Evolutionary conservation across 2,329 filamentous ascomycete species (phyloP).

Genomic region (Emmonsiellopsis sp.): DNA sequence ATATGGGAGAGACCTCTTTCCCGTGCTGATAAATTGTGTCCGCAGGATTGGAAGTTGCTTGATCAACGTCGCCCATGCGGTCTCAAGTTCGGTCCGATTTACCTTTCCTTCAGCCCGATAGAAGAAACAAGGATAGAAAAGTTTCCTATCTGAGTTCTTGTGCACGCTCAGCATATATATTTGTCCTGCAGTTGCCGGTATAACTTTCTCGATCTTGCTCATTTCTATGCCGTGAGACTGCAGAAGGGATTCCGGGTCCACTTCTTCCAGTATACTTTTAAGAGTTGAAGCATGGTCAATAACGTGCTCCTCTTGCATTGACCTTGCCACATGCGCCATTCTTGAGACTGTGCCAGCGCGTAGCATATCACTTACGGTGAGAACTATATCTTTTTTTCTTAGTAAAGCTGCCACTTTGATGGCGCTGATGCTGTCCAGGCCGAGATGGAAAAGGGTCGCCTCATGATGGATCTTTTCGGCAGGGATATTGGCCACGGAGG

Average conservation of each 20-base stretch:
- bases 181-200: constrained; percentile 70
- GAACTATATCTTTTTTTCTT: constrained; percentile 49
- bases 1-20: constrained; percentile 41
- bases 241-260: constrained; percentile 36
- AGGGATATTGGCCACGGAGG: constrained; percentile 51
- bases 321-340: constrained; percentile 44
- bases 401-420: constrained; percentile 72
- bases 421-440: constrained; percentile 83
- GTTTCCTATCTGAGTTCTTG: constrained; percentile 54
- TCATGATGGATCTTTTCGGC: constrained; percentile 48
- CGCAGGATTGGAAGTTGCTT: constrained; percentile 54
- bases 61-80: constrained; percentile 55
- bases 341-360: constrained; percentile 53
- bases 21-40: constrained; percentile 53
- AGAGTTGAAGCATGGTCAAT: constrained; percentile 8
- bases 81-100: constrained; percentile 34
- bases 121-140: constrained; percentile 67
- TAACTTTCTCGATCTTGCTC: constrained; percentile 43
- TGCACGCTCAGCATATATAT: constrained; percentile 70
- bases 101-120: constrained; percentile 43
- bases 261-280: constrained; percentile 23
- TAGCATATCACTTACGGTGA: constrained; percentile 64
- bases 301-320: constrained; percentile 9
- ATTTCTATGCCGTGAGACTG: constrained; percentile 30
- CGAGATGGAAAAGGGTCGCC: constrained; percentile 70